These are phyloP conservation scores for Penicillium sp. DNA, from an alignment of 2,329 filamentous ascomycete genomes.

Conservation along the genomic window DNA sequence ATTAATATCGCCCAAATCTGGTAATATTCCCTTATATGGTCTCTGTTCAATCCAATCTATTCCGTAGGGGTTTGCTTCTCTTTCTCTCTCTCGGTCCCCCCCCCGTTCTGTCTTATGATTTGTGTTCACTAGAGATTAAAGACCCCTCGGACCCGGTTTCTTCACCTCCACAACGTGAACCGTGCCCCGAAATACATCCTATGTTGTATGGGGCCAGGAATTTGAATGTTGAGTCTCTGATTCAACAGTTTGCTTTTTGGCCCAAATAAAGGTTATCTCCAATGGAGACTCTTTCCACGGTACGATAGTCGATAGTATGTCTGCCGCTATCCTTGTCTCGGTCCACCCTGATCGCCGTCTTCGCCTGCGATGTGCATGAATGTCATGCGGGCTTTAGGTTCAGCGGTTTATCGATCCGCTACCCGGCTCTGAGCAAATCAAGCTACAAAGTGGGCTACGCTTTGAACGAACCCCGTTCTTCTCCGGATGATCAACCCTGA, in stretches of 20 bases:
- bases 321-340: constrained; percentile 16
- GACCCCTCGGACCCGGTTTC: constrained; percentile 3
- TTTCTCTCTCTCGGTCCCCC: neutral
- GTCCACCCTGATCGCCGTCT: constrained; percentile 17
- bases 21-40: constrained; percentile 5
- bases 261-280: neutral
- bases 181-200: neutral
- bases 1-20: constrained; percentile 9
- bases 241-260: constrained; percentile 1
- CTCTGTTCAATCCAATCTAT: constrained; percentile 9
- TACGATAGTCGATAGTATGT: neutral
- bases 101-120: neutral
- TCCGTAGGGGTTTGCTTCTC: constrained; percentile 6
- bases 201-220: neutral
- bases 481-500: constrained; percentile 17
- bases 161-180: constrained; percentile 1
- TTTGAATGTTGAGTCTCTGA: neutral
- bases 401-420: constrained; percentile 30
- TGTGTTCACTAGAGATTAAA: neutral
- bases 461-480: constrained; percentile 8
- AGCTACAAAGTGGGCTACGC: neutral
- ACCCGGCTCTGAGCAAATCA: constrained; percentile 22
- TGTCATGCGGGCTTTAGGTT: constrained; percentile 31
- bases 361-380: constrained; percentile 14
- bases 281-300: neutral